Percentiles rank a stretch among this genome's conserved stretches.
phyloP scores from a whole-genome alignment of 192 early-diverging fungal genomes.

The Backusella australiensis region DNA sequence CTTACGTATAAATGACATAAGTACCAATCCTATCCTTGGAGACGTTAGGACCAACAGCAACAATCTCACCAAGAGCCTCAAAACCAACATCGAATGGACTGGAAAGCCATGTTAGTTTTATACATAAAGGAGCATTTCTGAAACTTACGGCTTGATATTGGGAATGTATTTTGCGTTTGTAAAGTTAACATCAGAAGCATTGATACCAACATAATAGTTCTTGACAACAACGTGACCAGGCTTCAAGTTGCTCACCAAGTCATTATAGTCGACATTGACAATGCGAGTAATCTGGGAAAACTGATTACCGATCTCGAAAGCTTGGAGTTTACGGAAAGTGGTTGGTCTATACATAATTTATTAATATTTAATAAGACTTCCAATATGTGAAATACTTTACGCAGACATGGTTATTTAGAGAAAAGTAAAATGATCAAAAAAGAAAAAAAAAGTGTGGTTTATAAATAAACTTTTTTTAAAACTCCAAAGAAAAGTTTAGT shows the following conservation, averaged over 20 bases:
- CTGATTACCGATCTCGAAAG: slow-evolving; percentile 29
- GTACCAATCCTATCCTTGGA: slow-evolving; percentile 27
- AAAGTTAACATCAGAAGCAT: slow-evolving; percentile 57
- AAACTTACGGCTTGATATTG: slow-evolving; percentile 45
- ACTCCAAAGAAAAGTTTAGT: neutral
- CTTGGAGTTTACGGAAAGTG: slow-evolving; percentile 33
- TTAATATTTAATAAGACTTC: neutral
- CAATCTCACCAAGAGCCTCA: slow-evolving; percentile 54
- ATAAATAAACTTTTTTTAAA: neutral
- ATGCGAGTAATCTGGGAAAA: slow-evolving; percentile 26
- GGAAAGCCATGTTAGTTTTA: neutral
- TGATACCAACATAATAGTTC: slow-evolving; percentile 50
- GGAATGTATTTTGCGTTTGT: slow-evolving; percentile 55
- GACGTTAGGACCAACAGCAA: slow-evolving; percentile 41
- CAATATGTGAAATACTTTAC: neutral
- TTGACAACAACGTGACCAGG: slow-evolving; percentile 40
- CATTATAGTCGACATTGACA: slow-evolving; percentile 13
- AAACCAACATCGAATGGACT: slow-evolving; percentile 61
- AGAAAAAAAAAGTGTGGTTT: neutral
- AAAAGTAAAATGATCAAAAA: neutral
- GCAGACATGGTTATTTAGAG: no score
- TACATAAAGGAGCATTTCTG: no score
- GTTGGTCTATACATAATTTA: neutral
- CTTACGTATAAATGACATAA: slow-evolving; percentile 31
- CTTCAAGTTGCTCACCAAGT: slow-evolving; percentile 16